Percentiles rank a stretch among this genome's conserved stretches.
phyloP scores from a whole-genome alignment of 2,329 filamentous ascomycete species.

The Ceratocystis diversiconidia region DNA sequence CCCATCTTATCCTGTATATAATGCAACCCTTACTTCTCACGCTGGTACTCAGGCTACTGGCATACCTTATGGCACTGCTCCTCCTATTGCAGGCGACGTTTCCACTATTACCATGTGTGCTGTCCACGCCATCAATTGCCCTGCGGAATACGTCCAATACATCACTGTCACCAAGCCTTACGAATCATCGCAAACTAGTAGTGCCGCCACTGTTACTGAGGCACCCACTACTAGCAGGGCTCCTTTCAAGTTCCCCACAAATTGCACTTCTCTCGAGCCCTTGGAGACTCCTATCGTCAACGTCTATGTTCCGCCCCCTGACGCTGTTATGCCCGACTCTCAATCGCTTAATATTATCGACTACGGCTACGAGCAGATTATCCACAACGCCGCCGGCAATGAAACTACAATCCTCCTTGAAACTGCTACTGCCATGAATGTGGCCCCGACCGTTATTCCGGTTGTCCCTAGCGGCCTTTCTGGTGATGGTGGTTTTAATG shows the following conservation, averaged over 20 bases:
- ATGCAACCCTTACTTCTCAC: neutral
- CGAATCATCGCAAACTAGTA: neutral
- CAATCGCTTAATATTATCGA: conserved; percentile 2
- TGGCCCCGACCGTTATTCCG: neutral
- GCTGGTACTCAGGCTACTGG: conserved; percentile 17
- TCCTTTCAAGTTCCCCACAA: conserved; percentile 13
- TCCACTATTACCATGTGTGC: conserved; percentile 28
- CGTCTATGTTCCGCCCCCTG: conserved; percentile 10
- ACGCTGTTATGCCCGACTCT: conserved; percentile 3
- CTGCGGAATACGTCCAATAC: conserved; percentile 26
- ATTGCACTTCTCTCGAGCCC: conserved; percentile 1
- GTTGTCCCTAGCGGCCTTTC: neutral
- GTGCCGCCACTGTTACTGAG: neutral
- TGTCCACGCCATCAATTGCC: conserved; percentile 29
- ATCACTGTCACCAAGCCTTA: conserved; percentile 22
- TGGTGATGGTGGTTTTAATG: neutral
- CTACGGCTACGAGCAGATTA: conserved; percentile 1
- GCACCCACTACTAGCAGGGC: neutral
- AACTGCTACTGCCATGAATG: neutral
- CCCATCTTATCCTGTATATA: neutral
- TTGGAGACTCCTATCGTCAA: conserved; percentile 15
- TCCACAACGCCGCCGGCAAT: conserved; percentile 1
- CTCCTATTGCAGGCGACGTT: conserved; percentile 20
- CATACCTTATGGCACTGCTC: neutral
- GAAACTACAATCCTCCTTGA: conserved; percentile 1